Base-by-base conservation (phyloP, 441 rosid genomes). In the Erodium chrysanthum region DNA sequence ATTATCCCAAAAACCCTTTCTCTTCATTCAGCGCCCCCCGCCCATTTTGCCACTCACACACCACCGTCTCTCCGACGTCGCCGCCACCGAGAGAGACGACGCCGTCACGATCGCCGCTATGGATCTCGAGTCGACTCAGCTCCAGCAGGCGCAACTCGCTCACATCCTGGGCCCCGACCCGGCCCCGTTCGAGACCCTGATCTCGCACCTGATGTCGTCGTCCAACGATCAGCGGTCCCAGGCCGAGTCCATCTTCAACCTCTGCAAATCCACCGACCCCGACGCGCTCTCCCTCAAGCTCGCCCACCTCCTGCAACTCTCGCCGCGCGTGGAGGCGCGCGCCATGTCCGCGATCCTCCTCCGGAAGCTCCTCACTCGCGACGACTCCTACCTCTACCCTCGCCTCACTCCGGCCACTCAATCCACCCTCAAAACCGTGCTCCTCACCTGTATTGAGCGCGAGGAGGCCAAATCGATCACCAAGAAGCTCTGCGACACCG, bases 331-430 rank as follows among this genome's bases (percentile, higher is more conserved):
- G 2, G 99, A 95, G 71, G 88, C 79, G 15, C 96, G 99, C 4
- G 95, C 97, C 70, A 89, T 91, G 99, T 68, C 97, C 21, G 92
- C 97, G 33, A 89, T 95, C 31, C 97, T 95, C 66, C 95, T 95
- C 73, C 92, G 99, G 10, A 95, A 90, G 84, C 80, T 90, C 18
- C 84, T 95, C 66, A 91, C 97, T 2, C 92, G 93, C 65, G 98
- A 88, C 35, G 98, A 91, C 42, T 79, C 90, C 7, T 89, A 87
- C 71, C 79, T 95, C 54, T 95, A 96, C 96, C 97, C 97, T 8
- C 82, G 88, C 4, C 86, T 91, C 70, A 78, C 90, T 1, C 80
- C 70, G 1, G 8, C 82, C 50, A 85, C 96, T 17, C 99, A 91
- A 68, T 88, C 99, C 7, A 81, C 88, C 2, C 77, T 95, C 71